Conservation (phyloP, 306 rosid species). For the Oemleria cerasiformis region DNA sequence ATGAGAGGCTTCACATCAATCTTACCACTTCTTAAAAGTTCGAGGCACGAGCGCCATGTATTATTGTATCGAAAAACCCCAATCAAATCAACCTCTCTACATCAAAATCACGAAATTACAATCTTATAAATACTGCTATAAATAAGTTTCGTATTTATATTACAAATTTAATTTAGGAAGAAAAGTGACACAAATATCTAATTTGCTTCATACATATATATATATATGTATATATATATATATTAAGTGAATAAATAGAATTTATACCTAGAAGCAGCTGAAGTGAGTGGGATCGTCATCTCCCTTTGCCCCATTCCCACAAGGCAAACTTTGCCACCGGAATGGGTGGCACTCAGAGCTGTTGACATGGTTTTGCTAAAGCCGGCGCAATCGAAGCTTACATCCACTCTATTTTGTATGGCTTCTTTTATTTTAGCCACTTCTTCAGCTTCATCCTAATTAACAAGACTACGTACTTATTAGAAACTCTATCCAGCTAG, state of each 20-base stretch:
- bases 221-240: too few species aligned
- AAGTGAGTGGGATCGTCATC: conserved; percentile 35
- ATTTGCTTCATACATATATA: too few species aligned
- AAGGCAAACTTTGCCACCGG: conserved; percentile 49
- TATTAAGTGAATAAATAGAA: not conserved
- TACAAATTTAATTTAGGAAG: not conserved
- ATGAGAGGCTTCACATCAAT: conserved; percentile 43
- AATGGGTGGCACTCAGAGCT: conserved; percentile 31
- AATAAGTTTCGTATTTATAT: not conserved
- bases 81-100: conserved; percentile 36
- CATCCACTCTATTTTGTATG: conserved; percentile 32
- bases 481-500: not conserved
- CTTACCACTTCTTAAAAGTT: conserved; percentile 35
- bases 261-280: conserved; percentile 36
- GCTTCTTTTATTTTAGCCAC: conserved; percentile 27
- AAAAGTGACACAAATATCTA: not conserved
- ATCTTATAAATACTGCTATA: not conserved
- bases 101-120: not conserved
- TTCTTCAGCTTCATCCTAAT: conserved; percentile 36
- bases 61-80: conserved; percentile 48
- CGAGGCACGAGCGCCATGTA: conserved; percentile 48
- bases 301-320: conserved; percentile 36
- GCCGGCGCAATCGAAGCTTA: conserved; percentile 45
- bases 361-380: conserved; percentile 41
- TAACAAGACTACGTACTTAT: not conserved